Base-by-base conservation (phyloP, 768 basidiomycete species). In the Plicaturopsis crispa region DNA sequence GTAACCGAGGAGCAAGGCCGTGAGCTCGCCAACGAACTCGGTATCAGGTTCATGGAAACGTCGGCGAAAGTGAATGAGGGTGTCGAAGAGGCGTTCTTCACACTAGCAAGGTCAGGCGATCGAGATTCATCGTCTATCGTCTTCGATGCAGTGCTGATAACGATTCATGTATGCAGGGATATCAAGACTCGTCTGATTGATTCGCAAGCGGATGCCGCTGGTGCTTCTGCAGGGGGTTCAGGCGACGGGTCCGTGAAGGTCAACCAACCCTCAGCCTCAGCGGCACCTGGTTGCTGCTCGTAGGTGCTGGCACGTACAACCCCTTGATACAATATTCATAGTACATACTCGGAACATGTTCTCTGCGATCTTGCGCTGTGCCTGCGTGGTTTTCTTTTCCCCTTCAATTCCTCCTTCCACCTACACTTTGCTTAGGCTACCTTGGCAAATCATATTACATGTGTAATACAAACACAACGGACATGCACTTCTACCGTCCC, bases 71-170 rank as follows among this genome's bases (percentile, higher is more conserved):
- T 85, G 33, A 97, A 97, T 59, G 91, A 94, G 36, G 91, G 91
- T 42, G 96, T 99, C 24, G 96, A 99, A 65, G 91, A 98, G 50
- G 94, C 94, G 10, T 99, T 99, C 75, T 96, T 98, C 63, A 87
- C 86, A 4, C 75, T 98, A 40, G 92, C 96, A 21, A 80, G 92
- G 93, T 94, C 45, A 47, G 80, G 67, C 33, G 35, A 31, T 18
- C 24, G 10, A 8, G 26, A 8, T 8, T 14, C 14, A 28, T 8
- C 26, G 26, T 8, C 26, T 28, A 8, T 28, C 10, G 14, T 14
- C 14, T 14, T 14, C 10, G 26, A 28, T 28, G 26, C 10, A 28
- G 8, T 14, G 26, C 26, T 28, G 26, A 28, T 28, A 8, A 8
- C 10, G 8, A 28, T 28, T 28, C 14, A 8, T 28, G 10, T 28